A percentile compares a stretch with the other conserved stretches of the same genome.
These are phyloP conservation scores for Dipteronia dyeriana DNA, from an alignment of 345 rosid species.

Conservation along the genomic window DNA sequence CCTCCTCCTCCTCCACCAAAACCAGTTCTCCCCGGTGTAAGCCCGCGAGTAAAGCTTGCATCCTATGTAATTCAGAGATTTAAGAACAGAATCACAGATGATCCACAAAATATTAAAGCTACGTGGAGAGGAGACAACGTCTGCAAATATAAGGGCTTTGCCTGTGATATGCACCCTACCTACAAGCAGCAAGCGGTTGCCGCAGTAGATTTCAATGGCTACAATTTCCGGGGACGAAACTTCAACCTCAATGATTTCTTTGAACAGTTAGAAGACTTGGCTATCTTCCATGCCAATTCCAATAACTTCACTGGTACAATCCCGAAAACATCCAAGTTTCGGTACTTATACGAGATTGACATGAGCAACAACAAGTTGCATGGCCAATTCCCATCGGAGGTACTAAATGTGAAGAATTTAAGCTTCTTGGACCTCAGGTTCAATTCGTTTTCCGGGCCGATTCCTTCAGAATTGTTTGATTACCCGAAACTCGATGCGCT, in stretches of 20 bases:
- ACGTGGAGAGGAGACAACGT: conserved; percentile 30
- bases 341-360: conserved; percentile 53
- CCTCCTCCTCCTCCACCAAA: background rate
- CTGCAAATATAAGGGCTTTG: conserved; percentile 44
- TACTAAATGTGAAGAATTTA: conserved; percentile 27
- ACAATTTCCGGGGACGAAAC: conserved; percentile 13
- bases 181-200: conserved; percentile 28
- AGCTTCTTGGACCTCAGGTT: conserved; percentile 57
- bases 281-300: conserved; percentile 57
- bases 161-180: conserved; percentile 32
- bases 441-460: conserved; percentile 40
- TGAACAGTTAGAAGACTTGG: conserved; percentile 33
- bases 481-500: conserved; percentile 45
- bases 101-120: background rate
- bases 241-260: conserved; percentile 30
- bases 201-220: conserved; percentile 47
- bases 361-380: conserved; percentile 50
- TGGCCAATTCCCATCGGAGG: conserved; percentile 39
- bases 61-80: conserved; percentile 29
- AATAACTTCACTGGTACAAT: conserved; percentile 36
- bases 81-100: background rate
- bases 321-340: conserved; percentile 17
- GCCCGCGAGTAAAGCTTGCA: conserved; percentile 7
- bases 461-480: conserved; percentile 38
- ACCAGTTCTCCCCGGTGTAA: background rate